Evolutionary conservation across 768 basidiomycete genomes (phyloP), one percentile per base, ranked within the genome.

Genomic region (Gymnopilus junonius): DNA sequence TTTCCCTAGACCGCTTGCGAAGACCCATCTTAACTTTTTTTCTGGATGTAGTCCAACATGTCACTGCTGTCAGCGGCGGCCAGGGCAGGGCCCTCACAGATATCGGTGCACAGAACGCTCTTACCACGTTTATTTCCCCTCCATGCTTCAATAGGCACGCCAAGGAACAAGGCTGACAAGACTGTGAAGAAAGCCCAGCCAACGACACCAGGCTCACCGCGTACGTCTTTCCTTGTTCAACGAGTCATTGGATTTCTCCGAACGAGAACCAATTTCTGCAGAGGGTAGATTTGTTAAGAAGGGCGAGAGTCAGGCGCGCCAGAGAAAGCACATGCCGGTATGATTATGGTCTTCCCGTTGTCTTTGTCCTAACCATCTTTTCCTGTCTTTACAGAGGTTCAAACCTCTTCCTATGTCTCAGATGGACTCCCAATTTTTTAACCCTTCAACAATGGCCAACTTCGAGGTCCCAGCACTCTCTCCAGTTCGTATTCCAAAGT

Each of bases 11-110:
- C 17, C 21, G 12, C 23, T 39, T 32, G 25, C 25, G 23, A 23
- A 17, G 37, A 15, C 25, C 17, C 34, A 43, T 23, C 23, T 31
- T n/a, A 39, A 12, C 11, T 43, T 34, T 50, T n/a, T n/a, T n/a
- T n/a, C n/a, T 37, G n/a, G 20, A 15, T 40, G 46, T 54, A 51
- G 27, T 50, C 25, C 35, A 56, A 25, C 37, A 71, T 70, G 70
- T 69, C 68, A n/a, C 45, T 71, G 29, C 66, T 71, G 27, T 45
- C 64, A 20, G 56, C 57, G 8, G 54, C 67, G 25, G 58, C 66
- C 42, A 57, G 69, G 25, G 66, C 67, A n/a, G 67, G 69, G 39
- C 65, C 66, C 20, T 72, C 69, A n/a, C 32, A 58, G 31, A 14
- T 56, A 17, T 35, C 43, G 3, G 53, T 35, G 3, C 60, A 63